Conservation (phyloP, 345 rosid genomes). For the Fremontodendron californicum region DNA sequence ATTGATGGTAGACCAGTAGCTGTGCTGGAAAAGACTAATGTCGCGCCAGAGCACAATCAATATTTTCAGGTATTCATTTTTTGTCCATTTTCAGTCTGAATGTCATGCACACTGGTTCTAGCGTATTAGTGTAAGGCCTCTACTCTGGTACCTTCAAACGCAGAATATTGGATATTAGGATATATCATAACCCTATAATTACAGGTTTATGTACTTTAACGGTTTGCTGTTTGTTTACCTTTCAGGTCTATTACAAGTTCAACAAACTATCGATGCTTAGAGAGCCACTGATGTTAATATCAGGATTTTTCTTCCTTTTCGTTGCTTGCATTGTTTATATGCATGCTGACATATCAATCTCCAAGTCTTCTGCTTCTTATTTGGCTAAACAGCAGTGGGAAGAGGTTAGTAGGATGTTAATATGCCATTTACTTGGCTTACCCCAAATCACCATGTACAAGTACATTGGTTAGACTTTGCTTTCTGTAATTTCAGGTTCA, state of each 20-base stretch:
- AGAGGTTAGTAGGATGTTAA: constrained; percentile 46
- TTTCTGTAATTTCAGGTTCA: constrained; percentile 51
- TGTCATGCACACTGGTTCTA: background rate
- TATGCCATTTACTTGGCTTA: background rate
- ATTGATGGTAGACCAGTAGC: constrained; percentile 81
- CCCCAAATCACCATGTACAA: background rate
- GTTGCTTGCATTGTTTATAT: constrained; percentile 64
- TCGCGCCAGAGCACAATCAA: constrained; percentile 89
- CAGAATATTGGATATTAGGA: background rate
- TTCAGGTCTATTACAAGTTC: constrained; percentile 88
- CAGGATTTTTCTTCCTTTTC: constrained; percentile 73
- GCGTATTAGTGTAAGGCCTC: background rate
- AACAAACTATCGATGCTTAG: constrained; percentile 67
- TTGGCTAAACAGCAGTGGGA: constrained; percentile 95
- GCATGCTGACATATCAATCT: constrained; percentile 85
- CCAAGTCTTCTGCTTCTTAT: constrained; percentile 90
- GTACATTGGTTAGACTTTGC: background rate
- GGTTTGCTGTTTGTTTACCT: constrained; percentile 10
- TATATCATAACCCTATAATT: background rate
- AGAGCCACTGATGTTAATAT: constrained; percentile 87
- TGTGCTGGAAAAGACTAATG: constrained; percentile 70
- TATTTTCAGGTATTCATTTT: constrained; percentile 65
- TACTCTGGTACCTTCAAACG: background rate
- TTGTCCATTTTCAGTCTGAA: constrained; percentile 10
- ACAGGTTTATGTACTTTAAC: background rate